A percentile compares a stretch with the other conserved stretches of the same genome.
Conservation (phyloP, 2,329 filamentous ascomycete genomes). For the Epichloe gansuensis region DNA sequence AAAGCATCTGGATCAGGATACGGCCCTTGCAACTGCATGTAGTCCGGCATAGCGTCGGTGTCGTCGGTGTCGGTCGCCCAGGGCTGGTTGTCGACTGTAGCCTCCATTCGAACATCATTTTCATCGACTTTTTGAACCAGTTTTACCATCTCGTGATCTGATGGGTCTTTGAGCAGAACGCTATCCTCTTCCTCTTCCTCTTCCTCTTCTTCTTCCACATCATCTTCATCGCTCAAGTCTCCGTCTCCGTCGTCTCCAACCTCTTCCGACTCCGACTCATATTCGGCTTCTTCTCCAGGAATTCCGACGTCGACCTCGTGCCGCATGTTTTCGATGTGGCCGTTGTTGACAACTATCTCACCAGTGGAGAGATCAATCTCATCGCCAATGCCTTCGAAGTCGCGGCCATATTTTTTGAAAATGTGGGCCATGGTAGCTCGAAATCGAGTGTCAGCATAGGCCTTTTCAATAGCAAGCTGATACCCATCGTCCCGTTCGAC, state of each 20-base stretch:
- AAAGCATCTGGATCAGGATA: conserved; percentile 5
- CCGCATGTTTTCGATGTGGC: conserved; percentile 58
- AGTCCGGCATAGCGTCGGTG: neutral
- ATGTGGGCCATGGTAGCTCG: conserved; percentile 81
- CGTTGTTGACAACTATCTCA: conserved; percentile 79
- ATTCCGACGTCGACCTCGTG: conserved; percentile 37
- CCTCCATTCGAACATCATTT: conserved; percentile 6
- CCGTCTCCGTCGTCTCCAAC: conserved; percentile 11
- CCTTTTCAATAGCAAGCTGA: conserved; percentile 49
- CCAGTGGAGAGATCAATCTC: conserved; percentile 80
- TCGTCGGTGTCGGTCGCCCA: conserved; percentile 4
- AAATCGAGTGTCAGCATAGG: conserved; percentile 56
- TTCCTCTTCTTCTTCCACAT: conserved; percentile 8
- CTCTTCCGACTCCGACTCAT: neutral
- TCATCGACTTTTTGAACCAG: neutral
- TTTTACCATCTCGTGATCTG: conserved; percentile 11
- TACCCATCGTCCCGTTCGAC: conserved; percentile 39
- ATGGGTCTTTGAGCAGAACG: conserved; percentile 20
- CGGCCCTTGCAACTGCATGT: conserved; percentile 5
- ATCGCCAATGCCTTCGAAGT: conserved; percentile 75
- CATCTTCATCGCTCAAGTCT: conserved; percentile 5
- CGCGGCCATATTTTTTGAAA: conserved; percentile 74
- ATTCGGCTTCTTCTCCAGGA: neutral
- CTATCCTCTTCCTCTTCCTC: conserved; percentile 24
- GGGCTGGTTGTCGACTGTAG: conserved; percentile 2